Evolutionary conservation across 148 eudicot genomes (phyloP).

Genomic region (Drosera capensis): DNA sequence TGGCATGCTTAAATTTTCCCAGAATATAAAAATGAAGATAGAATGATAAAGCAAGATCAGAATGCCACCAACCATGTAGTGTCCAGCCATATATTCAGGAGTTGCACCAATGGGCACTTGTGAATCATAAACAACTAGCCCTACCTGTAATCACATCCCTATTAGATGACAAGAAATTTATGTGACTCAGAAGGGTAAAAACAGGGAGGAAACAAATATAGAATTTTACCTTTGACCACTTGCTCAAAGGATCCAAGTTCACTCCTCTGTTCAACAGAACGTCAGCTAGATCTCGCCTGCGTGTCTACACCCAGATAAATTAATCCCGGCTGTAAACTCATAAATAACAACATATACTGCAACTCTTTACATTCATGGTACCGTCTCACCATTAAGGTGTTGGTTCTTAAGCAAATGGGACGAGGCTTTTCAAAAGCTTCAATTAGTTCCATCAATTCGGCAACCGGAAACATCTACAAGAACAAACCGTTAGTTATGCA

Average conservation of each 20-base stretch:
- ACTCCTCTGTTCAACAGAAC: constrained; percentile 90
- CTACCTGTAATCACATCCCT: no score
- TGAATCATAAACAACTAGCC: constrained; percentile 75
- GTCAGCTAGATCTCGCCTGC: constrained; percentile 86
- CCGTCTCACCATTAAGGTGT: constrained; percentile 77
- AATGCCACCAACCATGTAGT: constrained; percentile 56
- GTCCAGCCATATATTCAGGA: constrained; percentile 95
- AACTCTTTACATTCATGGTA: no score
- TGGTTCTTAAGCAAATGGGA: constrained; percentile 66
- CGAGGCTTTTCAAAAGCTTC: constrained; percentile 97
- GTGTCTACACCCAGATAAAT: constrained; percentile 35
- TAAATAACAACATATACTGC: no score
- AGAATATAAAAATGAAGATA: no score
- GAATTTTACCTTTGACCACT: constrained; percentile 82
- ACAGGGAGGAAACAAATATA: no score
- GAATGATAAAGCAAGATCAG: no score
- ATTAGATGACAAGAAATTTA: no score
- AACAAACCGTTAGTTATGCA: no score
- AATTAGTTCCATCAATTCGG: constrained; percentile 73
- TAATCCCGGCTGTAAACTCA: no score
- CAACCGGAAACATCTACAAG: constrained; percentile 79
- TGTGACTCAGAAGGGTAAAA: no score
- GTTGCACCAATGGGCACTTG: constrained; percentile 99
- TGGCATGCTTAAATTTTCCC: no score
- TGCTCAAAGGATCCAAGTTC: constrained; percentile 78